phyloP scores from a whole-genome alignment of 2,329 filamentous ascomycete genomes.

The Stemphylium vesicarium region DNA sequence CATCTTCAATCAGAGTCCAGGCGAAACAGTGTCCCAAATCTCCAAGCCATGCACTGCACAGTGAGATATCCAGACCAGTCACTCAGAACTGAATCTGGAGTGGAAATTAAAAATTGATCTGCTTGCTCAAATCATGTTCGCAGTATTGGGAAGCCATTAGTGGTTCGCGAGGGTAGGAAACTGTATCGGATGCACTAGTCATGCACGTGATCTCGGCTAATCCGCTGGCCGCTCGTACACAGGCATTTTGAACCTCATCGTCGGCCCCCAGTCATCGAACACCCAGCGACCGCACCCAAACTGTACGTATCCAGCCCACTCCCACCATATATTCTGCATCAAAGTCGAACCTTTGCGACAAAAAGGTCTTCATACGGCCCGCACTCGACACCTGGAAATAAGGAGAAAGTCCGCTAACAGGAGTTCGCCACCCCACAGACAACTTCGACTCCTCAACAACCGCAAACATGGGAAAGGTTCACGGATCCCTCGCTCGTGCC shows the following conservation, averaged over 20 bases:
- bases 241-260: slow-evolving; percentile 25
- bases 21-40: background rate
- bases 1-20: slow-evolving; percentile 1
- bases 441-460: slow-evolving; percentile 42
- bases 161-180: no score
- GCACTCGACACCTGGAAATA: slow-evolving; percentile 5
- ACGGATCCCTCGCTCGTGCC: slow-evolving; percentile 93
- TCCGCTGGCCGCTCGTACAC: slow-evolving; percentile 16
- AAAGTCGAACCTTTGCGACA: slow-evolving; percentile 10
- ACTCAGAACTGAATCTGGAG: no score
- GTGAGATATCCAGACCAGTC: background rate
- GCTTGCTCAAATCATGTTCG: background rate
- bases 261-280: slow-evolving; percentile 43
- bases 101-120: background rate
- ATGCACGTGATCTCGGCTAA: slow-evolving; percentile 34
- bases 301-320: slow-evolving; percentile 41
- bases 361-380: slow-evolving; percentile 2
- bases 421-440: slow-evolving; percentile 43
- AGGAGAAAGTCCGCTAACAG: slow-evolving; percentile 29
- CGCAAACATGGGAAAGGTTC: slow-evolving; percentile 87
- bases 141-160: no score
- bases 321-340: slow-evolving; percentile 1
- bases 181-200: background rate
- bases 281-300: slow-evolving; percentile 39
- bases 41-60: background rate